Evolutionary conservation across 2,329 filamentous ascomycete species (phyloP), one percentile per base, ranked within the genome.

Genomic region (Coniochaeta prunicola): DNA sequence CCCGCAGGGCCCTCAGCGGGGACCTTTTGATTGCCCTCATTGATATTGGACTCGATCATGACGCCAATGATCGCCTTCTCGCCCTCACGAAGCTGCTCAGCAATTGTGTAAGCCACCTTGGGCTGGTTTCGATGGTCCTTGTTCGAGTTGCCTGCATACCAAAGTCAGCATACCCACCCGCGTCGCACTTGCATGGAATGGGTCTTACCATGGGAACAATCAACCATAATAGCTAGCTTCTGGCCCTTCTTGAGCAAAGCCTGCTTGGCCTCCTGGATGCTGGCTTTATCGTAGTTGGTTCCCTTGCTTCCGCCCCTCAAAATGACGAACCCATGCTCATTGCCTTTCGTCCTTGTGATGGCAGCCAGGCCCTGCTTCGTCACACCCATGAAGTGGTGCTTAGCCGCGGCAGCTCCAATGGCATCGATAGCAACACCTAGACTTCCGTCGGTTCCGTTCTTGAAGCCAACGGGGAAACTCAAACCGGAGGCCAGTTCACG

Each of bases 91-190:
- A 99, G 81, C 78, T 99, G 93, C 58, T 96, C 90, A 33, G 83
- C 88, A 61, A 99, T 79, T 57, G 81, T 82, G 72, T 89, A 84
- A 64, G 93, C 92, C 50, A 97, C 93, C 77, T 93, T 89, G 68
- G 94, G 94, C 78, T 99, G 93, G 77, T 99, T 99, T 69, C 89
- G 88, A 80, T 97, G 93, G 79, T 97, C 87, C 80, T 99, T 99
- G 75, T 89, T 91, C 21, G 93, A 97, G 80, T 99, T 99, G 59
- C 94, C 89, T 92, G 59, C 1, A 38, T 9, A 40, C 24, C 17
- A 10, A 17, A 1, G 48, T 61, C 48, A 59, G 59, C 57, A 50
- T 30, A 1, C 30, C 2, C 12, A 9, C 36, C n/a, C 45, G 9
- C 26, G 3, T 50, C 45, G n/a, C 17, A 50, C n/a, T 13, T 3